Base-by-base conservation (phyloP, 306 rosid species). In the Geum urbanum region DNA sequence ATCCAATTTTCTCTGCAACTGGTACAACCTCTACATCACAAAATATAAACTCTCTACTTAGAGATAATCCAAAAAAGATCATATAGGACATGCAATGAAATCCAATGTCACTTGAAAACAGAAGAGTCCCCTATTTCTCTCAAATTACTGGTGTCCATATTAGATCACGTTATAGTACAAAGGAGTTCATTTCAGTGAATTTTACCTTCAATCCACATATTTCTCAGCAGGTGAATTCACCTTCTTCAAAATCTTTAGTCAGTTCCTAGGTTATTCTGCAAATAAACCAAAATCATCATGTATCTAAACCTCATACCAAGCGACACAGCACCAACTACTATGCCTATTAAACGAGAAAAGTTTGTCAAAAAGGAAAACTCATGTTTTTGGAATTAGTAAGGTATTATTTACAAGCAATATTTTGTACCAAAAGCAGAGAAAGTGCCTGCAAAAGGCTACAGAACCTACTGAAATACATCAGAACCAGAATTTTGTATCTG, bases 221-320 rank as follows among this genome's bases (percentile, higher is more conserved):
- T 74, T 86, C 72, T 79, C 83, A 69, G 79, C 75, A 53, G 92
- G 84, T 81, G 85, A 85, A 85, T 81, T 80, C 91, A 85, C 97
- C 96, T 73, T 88, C 86, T 39, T 79, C 84, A 75, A 80, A 76
- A 83, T 77, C 79, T 37, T 71, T 67, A 74, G 83, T 83, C 82
- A 84, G 84, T 80, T 80, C 91, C 83, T 77, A 82, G 81, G 90
- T 89, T 79, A 82, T 76, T 77, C 97, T 90, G 92, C 85, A 87
- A 39, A 71, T 46, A 40, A 62, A 68, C 63, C 67, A 73, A 52
- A 53, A 45, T 27, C 5, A 62, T 78, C 58, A 61, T 35, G 71
- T 63, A 73, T 68, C 67, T 22, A 10, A 22, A 49, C 39, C 54
- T 63, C 19, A n/a, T 4, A 5, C 53, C 4, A 22, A 11, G 12